Evolutionary conservation across 176 grass and related monocot species (phyloP), one percentile per base, ranked within the genome.

Genomic region (Bothriochloa decipiens): DNA sequence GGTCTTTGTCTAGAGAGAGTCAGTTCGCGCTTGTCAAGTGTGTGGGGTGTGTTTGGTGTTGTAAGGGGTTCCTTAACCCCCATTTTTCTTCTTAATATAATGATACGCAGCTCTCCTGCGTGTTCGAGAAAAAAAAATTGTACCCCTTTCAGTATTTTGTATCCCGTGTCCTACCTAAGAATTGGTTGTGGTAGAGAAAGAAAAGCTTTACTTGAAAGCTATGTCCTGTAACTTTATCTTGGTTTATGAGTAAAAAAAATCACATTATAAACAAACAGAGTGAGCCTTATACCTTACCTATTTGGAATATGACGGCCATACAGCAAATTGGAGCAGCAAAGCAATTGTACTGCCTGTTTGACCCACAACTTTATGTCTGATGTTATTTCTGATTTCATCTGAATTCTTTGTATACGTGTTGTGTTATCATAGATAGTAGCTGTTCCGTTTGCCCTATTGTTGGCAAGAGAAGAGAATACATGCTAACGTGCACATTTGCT

Each of bases 401-500:
- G 40, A 45, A 11, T 45, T 45, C 42, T 12, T 45, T 12, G 42
- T 45, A 45, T 45, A 12, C 12, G 42, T 45, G n/a, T 42, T 50
- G 17, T 65, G 15, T 9, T 65, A 6, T 42, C 49, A 75, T 70
- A 9, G 25, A 68, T 76, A 9, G 23, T 77, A 41, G 3, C 8
- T 42, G 40, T 42, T 42, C 8, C 2, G 33, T 63, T 16, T 10
- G 68, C 14, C 9, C 10, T 65, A 5, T 27, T 57, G 6, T 63
- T 63, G n/a, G n/a, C 26, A 42, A 67, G 45, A 58, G 60, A 84
- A 65, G 18, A 47, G 18, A 47, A 28, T 35, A 41, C 35, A 4
- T 69, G n/a, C 18, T 76, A 27, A 81, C 36, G 22, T 84, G 7
- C 53, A 10, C 17, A 66, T 72, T 27, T 84, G 55, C 67, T 77